Evolutionary conservation across 139 green algal genomes (phyloP).

Genomic region (Spirogloea muscicola): DNA sequence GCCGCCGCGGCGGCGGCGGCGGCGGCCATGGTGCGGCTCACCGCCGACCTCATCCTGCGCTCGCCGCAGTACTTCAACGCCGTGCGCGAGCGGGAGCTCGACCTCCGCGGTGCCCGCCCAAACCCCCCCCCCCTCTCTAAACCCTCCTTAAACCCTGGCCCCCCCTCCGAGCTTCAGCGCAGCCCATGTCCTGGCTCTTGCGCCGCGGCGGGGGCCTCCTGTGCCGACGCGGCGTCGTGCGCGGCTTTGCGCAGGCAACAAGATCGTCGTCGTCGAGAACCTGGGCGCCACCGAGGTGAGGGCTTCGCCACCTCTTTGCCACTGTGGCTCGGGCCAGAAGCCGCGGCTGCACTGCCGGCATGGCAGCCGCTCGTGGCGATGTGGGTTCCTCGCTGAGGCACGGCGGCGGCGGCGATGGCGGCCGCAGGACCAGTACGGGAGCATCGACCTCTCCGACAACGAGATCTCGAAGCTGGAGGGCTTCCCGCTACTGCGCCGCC

Average conservation of each 20-base stretch:
- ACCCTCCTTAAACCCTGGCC: not conserved
- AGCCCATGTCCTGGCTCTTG: not conserved
- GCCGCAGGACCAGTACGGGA: constrained; percentile 94
- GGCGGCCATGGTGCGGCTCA: constrained; percentile 35
- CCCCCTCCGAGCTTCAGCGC: not conserved
- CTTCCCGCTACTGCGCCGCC: constrained; percentile 79
- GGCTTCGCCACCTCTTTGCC: not conserved
- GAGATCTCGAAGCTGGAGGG: constrained; percentile 89
- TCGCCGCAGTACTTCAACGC: constrained; percentile 42
- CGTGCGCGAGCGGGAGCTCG: constrained; percentile 24
- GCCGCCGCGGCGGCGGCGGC: too few relatives aligned
- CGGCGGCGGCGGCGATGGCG: not conserved
- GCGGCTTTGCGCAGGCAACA: constrained; percentile 23
- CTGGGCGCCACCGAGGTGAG: constrained; percentile 40
- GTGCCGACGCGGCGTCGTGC: not conserved
- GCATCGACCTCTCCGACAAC: constrained; percentile 95
- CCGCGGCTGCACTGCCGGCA: not conserved
- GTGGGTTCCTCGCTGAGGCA: not conserved
- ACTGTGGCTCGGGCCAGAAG: not conserved
- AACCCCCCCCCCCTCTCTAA: too few relatives aligned
- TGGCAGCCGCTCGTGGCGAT: not conserved
- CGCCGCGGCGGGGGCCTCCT: not conserved
- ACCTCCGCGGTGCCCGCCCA: constrained; percentile 29
- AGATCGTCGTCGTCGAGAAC: constrained; percentile 40
- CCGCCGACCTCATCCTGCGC: constrained; percentile 27